phyloP scores from a whole-genome alignment of 257 asterid genomes.

The Echites panduratus region DNA sequence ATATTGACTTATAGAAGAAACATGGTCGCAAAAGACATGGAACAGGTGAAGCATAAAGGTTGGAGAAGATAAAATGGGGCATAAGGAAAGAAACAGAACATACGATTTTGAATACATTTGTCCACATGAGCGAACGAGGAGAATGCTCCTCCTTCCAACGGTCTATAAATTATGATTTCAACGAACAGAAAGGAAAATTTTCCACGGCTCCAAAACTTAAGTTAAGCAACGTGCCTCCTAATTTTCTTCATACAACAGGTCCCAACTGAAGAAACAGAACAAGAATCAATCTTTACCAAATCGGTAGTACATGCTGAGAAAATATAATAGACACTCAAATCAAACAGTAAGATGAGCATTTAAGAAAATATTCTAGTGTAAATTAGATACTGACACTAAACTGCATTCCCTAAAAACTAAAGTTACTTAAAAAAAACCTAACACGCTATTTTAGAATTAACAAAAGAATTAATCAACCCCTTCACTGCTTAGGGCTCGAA shows the following conservation, averaged over 20 bases:
- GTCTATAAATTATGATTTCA: background rate
- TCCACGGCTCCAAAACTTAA: slow-evolving; percentile 8
- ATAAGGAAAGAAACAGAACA: slow-evolving; percentile 21
- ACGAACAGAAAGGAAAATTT: background rate
- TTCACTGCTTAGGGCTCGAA: background rate
- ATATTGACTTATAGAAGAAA: background rate
- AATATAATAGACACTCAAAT: background rate
- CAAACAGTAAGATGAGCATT: background rate
- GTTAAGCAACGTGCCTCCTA: background rate
- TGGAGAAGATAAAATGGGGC: background rate
- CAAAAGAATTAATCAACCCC: no score
- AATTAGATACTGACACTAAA: background rate
- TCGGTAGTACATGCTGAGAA: background rate
- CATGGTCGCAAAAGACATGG: background rate
- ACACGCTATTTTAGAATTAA: background rate
- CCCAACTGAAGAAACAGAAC: background rate
- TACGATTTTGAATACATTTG: slow-evolving; percentile 92
- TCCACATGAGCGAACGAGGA: slow-evolving; percentile 59
- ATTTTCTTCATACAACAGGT: background rate
- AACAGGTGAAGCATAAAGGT: background rate
- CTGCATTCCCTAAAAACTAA: background rate
- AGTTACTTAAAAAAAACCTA: slow-evolving; percentile 1
- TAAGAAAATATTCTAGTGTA: background rate
- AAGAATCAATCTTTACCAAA: background rate
- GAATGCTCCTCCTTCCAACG: slow-evolving; percentile 3